phyloP scores from a whole-genome alignment of 371 early-diverging fungal genomes.

The Umbelopsis sp. region DNA sequence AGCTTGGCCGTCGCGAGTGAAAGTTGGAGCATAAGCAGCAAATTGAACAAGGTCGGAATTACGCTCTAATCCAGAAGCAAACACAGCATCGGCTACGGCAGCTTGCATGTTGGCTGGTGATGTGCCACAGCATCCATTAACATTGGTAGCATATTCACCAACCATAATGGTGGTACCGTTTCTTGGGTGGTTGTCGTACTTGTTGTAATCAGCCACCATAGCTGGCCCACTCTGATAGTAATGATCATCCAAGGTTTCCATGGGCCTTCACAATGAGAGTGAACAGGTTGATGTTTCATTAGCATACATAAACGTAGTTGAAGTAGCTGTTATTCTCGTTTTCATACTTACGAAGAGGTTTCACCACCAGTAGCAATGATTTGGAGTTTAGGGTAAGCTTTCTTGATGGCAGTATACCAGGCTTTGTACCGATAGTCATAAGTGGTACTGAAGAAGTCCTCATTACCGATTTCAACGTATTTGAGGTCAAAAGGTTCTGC shows the following conservation, averaged over 20 bases:
- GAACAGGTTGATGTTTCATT: neutral
- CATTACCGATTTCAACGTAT: slow-evolving; percentile 29
- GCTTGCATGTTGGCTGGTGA: slow-evolving; percentile 33
- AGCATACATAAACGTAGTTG: neutral
- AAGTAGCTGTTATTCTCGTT: too few species aligned
- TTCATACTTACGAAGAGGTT: slow-evolving; percentile 4
- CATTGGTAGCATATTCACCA: slow-evolving; percentile 33
- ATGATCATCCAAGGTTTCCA: slow-evolving; percentile 29
- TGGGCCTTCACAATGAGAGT: slow-evolving; percentile 5
- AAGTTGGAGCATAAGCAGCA: slow-evolving; percentile 32
- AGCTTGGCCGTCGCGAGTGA: slow-evolving; percentile 30
- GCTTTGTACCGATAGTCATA: slow-evolving; percentile 29
- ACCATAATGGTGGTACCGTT: slow-evolving; percentile 28
- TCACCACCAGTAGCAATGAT: slow-evolving; percentile 26
- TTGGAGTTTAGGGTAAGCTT: slow-evolving; percentile 22
- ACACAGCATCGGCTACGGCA: slow-evolving; percentile 33
- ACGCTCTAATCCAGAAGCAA: slow-evolving; percentile 32
- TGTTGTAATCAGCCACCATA: slow-evolving; percentile 23
- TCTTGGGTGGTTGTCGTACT: slow-evolving; percentile 30
- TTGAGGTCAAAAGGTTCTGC: slow-evolving; percentile 26
- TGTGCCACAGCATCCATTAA: slow-evolving; percentile 26
- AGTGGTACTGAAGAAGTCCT: slow-evolving; percentile 28
- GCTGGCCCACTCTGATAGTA: slow-evolving; percentile 22
- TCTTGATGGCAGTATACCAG: slow-evolving; percentile 29
- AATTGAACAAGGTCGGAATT: slow-evolving; percentile 33